phyloP scores from a whole-genome alignment of 805 yeast genomes.

The Nakazawaea populi region DNA sequence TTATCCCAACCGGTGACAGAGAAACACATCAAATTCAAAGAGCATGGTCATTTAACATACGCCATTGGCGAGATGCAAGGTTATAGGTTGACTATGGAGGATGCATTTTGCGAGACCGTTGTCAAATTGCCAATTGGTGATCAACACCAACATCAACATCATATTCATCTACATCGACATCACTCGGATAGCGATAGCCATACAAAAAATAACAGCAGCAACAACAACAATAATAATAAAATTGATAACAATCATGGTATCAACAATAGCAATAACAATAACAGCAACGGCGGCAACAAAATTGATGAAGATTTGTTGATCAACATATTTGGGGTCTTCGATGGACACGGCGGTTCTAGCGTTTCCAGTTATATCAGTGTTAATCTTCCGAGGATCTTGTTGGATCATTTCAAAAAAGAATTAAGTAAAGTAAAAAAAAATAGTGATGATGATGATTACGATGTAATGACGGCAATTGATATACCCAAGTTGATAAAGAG shows the following conservation, averaged over 20 bases:
- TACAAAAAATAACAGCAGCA: background rate
- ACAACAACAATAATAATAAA: no score
- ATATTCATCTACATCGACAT: no score
- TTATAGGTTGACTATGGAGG: constrained; percentile 69
- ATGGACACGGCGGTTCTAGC: constrained; percentile 75
- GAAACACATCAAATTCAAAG: constrained; percentile 45
- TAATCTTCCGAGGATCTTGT: constrained; percentile 31
- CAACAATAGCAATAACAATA: constrained; percentile 1
- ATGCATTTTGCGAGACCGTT: constrained; percentile 48
- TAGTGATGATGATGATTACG: background rate
- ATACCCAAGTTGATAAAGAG: constrained; percentile 30
- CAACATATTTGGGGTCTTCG: constrained; percentile 65
- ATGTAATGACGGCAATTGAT: constrained; percentile 17
- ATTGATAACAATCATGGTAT: no score
- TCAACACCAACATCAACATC: no score
- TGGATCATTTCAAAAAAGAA: constrained; percentile 20
- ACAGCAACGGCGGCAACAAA: background rate
- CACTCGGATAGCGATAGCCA: background rate
- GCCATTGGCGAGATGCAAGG: constrained; percentile 77
- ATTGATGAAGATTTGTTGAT: constrained; percentile 6
- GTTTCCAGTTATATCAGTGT: constrained; percentile 51
- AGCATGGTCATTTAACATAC: constrained; percentile 42
- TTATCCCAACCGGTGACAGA: constrained; percentile 72
- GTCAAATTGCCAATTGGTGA: constrained; percentile 3
- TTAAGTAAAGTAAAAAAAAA: background rate